Evolutionary conservation across 768 basidiomycete species (phyloP), one percentile per base, ranked within the genome.

Genomic region (Psilocybe sp.): DNA sequence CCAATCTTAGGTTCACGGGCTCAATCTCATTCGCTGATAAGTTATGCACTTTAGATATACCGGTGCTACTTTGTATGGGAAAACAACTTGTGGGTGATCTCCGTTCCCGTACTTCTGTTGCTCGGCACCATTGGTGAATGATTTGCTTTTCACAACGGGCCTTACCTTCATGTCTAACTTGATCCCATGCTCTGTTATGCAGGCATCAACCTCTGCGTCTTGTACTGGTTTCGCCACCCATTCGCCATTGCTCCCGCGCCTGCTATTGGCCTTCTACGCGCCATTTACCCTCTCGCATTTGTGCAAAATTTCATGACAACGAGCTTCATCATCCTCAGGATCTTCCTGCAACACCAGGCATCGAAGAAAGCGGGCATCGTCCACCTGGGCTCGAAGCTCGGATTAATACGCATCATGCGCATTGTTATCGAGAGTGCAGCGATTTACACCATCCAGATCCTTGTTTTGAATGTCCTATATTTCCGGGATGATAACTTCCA

Each of bases 1-100:
- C 23, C 23, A 28, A 3, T 3, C 23, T 7, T 7, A 7, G 4
- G 3, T 28, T 28, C 23, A 28, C 23, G 4, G 7, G 7, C 4
- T 4, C 23, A 28, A 4, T 28, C 23, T 7, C 23, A 28, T 28
- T 28, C n/a, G n/a, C n/a, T n/a, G n/a, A 7, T 7, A 4, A 28
- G 7, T 7, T 4, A 28, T 18, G 28, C 36, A 13, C 9, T n/a
- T n/a, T 44, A 65, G 65, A 65, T 65, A 28, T 67, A 64, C 49
- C 57, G 66, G 19, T 65, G 64, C 43, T 67, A 61, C 46, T 55
- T 62, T 19, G 58, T 67, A 12, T 67, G 66, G 66, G 53, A 60
- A 34, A 52, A 54, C 28, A 59, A 54, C 37, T 35, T 52, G 1
- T 53, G 46, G 49, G 46, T 67, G 7, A 55, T 67, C 19, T 18